These are phyloP conservation scores for Xerocomus cyaneibrunnescens DNA, from an alignment of 1,284 basidiomycete species.

Conservation along the genomic window DNA sequence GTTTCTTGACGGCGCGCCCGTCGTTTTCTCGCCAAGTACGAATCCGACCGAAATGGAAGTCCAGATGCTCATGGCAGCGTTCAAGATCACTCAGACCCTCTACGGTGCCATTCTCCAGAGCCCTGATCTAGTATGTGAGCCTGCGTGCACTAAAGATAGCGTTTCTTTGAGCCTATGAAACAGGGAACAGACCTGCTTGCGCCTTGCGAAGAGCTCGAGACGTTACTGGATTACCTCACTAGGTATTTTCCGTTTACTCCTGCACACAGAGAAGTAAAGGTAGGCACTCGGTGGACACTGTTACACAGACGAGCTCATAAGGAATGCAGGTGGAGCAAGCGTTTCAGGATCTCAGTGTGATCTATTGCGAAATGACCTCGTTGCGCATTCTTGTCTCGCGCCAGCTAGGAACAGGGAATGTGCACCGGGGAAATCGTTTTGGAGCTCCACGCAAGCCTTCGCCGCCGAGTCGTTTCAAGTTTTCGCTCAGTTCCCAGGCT, in stretches of 20 bases:
- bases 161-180: slow-evolving; percentile 8
- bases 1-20: slow-evolving; percentile 82
- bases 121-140: slow-evolving; percentile 25
- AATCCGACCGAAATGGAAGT: slow-evolving; percentile 59
- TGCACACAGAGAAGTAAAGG: slow-evolving; percentile 55
- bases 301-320: slow-evolving; percentile 1
- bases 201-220: slow-evolving; percentile 48
- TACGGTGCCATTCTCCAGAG: slow-evolving; percentile 59
- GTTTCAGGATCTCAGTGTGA: slow-evolving; percentile 70
- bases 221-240: slow-evolving; percentile 70
- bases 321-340: slow-evolving; percentile 52
- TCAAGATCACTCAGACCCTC: slow-evolving; percentile 63
- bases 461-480: slow-evolving; percentile 3
- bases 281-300: slow-evolving; percentile 25
- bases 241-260: slow-evolving; percentile 81
- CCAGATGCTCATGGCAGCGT: slow-evolving; percentile 60
- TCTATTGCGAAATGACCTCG: slow-evolving; percentile 74
- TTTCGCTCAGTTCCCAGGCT: slow-evolving; percentile 41
- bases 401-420: slow-evolving; percentile 10
- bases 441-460: slow-evolving; percentile 4
- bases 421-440: slow-evolving; percentile 10
- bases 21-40: slow-evolving; percentile 68
- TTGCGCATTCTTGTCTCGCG: slow-evolving; percentile 52
- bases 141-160: neutral
- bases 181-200: slow-evolving; percentile 26